phyloP scores from a whole-genome alignment of 495 filamentous ascomycete species.

The Copromyces sp. region DNA sequence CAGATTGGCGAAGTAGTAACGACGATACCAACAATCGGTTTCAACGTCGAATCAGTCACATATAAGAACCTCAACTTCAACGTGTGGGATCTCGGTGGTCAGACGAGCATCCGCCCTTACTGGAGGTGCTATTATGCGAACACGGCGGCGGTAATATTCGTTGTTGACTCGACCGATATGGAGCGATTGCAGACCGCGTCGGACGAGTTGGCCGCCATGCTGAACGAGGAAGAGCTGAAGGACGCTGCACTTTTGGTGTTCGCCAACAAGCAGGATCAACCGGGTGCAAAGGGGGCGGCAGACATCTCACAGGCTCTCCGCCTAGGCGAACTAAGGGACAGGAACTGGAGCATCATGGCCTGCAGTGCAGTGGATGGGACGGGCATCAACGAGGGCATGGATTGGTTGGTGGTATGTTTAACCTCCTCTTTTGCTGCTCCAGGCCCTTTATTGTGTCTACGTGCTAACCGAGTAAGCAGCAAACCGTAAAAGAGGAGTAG shows the following conservation, averaged over 20 bases:
- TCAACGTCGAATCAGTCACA: slow-evolving; percentile 96
- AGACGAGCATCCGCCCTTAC: slow-evolving; percentile 94
- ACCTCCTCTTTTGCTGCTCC: background rate
- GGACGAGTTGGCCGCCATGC: slow-evolving; percentile 88
- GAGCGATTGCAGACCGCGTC: slow-evolving; percentile 84
- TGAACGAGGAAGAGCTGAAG: slow-evolving; percentile 90
- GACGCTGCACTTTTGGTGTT: slow-evolving; percentile 91
- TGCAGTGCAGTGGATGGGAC: slow-evolving; percentile 94
- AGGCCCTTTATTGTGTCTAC: background rate
- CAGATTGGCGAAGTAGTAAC: slow-evolving; percentile 98
- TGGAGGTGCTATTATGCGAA: slow-evolving; percentile 99
- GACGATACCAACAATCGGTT: slow-evolving; percentile 97
- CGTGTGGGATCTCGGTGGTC: slow-evolving; percentile 96
- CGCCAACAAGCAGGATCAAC: slow-evolving; percentile 98
- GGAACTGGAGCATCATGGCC: slow-evolving; percentile 98
- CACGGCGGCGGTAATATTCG: slow-evolving; percentile 97
- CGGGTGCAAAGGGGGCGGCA: slow-evolving; percentile 89
- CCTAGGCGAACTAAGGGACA: slow-evolving; percentile 80
- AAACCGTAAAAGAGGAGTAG: slow-evolving; percentile 41
- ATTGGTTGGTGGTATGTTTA: slow-evolving; percentile 90
- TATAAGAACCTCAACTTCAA: slow-evolving; percentile 98
- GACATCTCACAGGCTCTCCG: slow-evolving; percentile 91
- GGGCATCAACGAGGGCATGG: slow-evolving; percentile 93
- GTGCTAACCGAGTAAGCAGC: slow-evolving; percentile 25
- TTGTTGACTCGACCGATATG: slow-evolving; percentile 96